Evolutionary conservation across 2,329 filamentous ascomycete genomes (phyloP).

Genomic region (Fusarium sp.): DNA sequence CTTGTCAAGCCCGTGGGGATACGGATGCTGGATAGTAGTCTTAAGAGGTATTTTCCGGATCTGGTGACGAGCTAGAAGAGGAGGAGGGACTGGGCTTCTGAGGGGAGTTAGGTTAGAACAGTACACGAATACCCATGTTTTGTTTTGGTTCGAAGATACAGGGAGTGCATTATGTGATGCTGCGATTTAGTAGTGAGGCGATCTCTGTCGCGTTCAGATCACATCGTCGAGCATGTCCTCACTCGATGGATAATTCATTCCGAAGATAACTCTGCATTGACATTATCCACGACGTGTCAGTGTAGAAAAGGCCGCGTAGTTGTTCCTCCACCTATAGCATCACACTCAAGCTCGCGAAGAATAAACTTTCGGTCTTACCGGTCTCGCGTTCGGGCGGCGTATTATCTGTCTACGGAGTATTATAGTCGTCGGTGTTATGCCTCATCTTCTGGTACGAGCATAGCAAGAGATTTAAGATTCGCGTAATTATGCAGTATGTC

Average conservation of each 20-base stretch:
- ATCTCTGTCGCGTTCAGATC: not conserved
- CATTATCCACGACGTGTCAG: not conserved
- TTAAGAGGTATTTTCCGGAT: conserved; percentile 31
- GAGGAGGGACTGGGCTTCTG: not conserved
- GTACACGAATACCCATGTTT: not conserved
- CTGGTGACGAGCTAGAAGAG: not conserved
- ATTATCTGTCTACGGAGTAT: not conserved
- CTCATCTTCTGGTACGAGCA: not conserved
- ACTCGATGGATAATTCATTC: not conserved
- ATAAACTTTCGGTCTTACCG: not conserved
- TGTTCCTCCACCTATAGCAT: not conserved
- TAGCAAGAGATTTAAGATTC: not conserved
- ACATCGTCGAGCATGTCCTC: accelerated
- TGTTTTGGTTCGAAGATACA: not conserved
- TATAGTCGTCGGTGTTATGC: not conserved
- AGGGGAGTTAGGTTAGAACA: not conserved
- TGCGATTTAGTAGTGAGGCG: not conserved
- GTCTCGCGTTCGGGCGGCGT: not conserved
- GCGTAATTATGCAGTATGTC: not conserved
- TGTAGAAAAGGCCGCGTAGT: not conserved
- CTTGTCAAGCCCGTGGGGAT: conserved; percentile 42
- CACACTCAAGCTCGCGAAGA: not conserved
- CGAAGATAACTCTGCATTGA: not conserved
- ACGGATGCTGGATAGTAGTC: conserved; percentile 25
- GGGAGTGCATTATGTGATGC: not conserved